Conservation (phyloP, 352 stramenopile genomes). For the Phytophthora cryptogea region DNA sequence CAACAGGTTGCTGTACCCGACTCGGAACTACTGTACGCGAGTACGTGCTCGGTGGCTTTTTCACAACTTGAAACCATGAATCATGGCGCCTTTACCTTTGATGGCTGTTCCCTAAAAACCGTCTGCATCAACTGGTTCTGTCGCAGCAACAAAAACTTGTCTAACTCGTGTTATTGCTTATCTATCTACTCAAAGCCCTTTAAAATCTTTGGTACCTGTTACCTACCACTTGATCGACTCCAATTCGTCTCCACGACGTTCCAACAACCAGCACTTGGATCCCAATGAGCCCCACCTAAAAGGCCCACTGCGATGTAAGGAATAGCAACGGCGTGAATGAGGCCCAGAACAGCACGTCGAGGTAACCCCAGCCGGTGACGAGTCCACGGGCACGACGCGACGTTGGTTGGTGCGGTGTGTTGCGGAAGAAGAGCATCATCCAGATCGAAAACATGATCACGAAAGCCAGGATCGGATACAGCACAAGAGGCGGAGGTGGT, state of each 20-base stretch:
- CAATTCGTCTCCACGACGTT: not conserved
- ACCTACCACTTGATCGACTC: not conserved
- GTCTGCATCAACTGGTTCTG: not conserved
- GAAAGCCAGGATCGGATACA: conserved; percentile 67
- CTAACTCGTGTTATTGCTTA: not conserved
- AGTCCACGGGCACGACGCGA: conserved; percentile 19
- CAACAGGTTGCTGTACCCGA: too few relatives aligned
- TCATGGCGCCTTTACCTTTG: too few relatives aligned
- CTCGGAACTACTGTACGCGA: too few relatives aligned
- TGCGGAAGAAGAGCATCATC: conserved; percentile 79
- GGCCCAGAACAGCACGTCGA: conserved; percentile 87
- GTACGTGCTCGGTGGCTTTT: too few relatives aligned
- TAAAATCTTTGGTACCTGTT: conserved; percentile 1
- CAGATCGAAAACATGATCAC: conserved; percentile 70
- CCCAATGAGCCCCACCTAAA: conserved; percentile 31
- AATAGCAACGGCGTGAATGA: conserved; percentile 82
- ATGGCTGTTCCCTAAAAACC: not conserved
- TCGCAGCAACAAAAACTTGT: not conserved
- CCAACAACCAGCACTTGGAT: too few relatives aligned
- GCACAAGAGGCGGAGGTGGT: conserved; percentile 55
- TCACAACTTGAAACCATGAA: too few relatives aligned
- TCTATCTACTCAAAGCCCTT: conserved; percentile 6
- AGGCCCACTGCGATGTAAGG: conserved; percentile 86
- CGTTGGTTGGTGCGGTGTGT: conserved; percentile 13
- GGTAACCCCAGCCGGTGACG: conserved; percentile 55